These are phyloP conservation scores for Bipolaris oryzae DNA, from an alignment of 2,329 filamentous ascomycete species.

Conservation along the genomic window DNA sequence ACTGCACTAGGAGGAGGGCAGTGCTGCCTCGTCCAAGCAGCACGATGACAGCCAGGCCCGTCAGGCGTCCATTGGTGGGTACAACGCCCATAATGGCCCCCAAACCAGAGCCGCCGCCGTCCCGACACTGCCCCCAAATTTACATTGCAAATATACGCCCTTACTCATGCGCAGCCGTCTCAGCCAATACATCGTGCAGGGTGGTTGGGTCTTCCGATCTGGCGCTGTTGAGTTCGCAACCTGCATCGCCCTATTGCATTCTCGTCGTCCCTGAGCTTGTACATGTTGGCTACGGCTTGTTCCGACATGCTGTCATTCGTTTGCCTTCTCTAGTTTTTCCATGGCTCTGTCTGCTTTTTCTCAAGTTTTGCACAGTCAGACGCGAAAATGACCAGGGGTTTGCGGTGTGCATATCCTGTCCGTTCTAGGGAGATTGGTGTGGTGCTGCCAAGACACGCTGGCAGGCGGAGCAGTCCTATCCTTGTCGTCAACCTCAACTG, in stretches of 20 bases:
- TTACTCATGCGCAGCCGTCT: not conserved
- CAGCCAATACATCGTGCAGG: not conserved
- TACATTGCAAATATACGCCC: not conserved
- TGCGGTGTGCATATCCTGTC: not conserved
- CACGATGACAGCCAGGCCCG: too few relatives aligned
- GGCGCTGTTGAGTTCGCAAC: not conserved
- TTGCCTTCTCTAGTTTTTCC: not conserved
- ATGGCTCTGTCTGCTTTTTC: not conserved
- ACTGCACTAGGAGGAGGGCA: not conserved
- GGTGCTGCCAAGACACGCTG: not conserved
- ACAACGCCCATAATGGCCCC: not conserved
- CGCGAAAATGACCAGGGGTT: not conserved
- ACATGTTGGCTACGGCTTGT: not conserved
- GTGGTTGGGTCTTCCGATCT: not conserved
- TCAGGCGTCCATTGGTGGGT: conserved; percentile 2
- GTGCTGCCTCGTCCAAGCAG: not conserved
- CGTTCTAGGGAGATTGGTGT: not conserved
- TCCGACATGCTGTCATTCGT: too few relatives aligned
- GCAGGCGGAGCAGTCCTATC: conserved; percentile 1
- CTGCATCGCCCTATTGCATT: not conserved
- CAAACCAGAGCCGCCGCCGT: not conserved
- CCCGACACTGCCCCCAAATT: conserved; percentile 1
- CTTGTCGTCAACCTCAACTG: not conserved
- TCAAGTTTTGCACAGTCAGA: not conserved
- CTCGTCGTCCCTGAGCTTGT: not conserved